phyloP scores from a whole-genome alignment of 2,329 filamentous ascomycete species.

The Penicillium sp. region DNA sequence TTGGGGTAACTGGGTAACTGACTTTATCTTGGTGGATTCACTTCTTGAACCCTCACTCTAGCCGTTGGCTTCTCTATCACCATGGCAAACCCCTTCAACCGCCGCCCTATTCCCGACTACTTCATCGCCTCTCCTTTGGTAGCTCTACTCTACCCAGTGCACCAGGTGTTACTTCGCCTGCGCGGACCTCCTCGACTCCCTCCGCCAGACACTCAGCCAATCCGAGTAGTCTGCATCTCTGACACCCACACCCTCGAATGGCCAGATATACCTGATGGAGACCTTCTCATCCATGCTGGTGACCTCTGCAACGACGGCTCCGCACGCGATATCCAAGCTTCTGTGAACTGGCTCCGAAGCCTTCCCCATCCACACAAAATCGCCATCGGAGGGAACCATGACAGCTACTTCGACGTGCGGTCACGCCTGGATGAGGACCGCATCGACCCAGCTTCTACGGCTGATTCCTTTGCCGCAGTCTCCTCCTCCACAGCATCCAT shows the following conservation, averaged over 20 bases:
- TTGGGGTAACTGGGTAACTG: constrained; percentile 6
- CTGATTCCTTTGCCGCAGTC: constrained; percentile 25
- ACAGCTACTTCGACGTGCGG: constrained; percentile 73
- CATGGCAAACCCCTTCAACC: constrained; percentile 49
- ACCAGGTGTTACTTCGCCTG: constrained; percentile 63
- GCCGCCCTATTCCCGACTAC: constrained; percentile 56
- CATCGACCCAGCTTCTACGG: constrained; percentile 17
- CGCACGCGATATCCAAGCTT: constrained; percentile 70
- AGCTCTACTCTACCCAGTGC: constrained; percentile 60
- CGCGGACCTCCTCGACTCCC: constrained; percentile 64
- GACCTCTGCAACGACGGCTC: constrained; percentile 76
- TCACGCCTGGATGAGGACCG: constrained; percentile 59
- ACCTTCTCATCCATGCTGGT: constrained; percentile 85
- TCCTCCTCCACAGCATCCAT: constrained; percentile 39
- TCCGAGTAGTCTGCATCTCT: constrained; percentile 82
- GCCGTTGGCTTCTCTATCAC: constrained; percentile 2
- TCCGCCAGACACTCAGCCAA: constrained; percentile 51
- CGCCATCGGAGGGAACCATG: constrained; percentile 83
- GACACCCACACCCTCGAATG: constrained; percentile 73
- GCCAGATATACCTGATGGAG: constrained; percentile 60
- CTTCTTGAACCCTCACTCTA: neutral
- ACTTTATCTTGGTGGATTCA: constrained; percentile 6
- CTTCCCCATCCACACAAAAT: constrained; percentile 78
- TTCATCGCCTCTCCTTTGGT: constrained; percentile 68
- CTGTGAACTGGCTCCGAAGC: constrained; percentile 75